A percentile compares a stretch with the other conserved stretches of the same genome.
These are phyloP conservation scores for Penicillium sp. DNA, from an alignment of 2,329 filamentous ascomycete species.

Conservation along the genomic window DNA sequence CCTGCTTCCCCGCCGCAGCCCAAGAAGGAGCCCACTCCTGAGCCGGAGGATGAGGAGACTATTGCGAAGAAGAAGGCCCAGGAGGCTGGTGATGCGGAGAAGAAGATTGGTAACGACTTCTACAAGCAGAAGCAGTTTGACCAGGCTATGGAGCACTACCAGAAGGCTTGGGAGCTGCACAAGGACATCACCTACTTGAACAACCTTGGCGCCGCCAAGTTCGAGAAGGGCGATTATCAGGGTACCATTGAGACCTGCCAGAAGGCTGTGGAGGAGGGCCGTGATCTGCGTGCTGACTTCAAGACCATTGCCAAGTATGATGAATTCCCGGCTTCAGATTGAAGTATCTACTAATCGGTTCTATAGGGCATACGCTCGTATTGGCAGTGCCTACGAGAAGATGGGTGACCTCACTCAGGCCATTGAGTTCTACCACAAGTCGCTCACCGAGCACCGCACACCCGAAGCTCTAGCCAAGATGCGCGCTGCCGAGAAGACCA, in stretches of 20 bases:
- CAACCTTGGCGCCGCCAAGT: constrained; percentile 90
- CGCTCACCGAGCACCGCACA: constrained; percentile 93
- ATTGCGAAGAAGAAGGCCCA: constrained; percentile 85
- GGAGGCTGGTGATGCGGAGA: constrained; percentile 89
- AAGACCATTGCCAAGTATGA: constrained; percentile 89
- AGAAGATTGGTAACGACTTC: constrained; percentile 86
- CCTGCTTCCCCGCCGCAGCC: constrained; percentile 45
- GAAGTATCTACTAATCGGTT: constrained; percentile 10
- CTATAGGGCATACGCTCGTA: constrained; percentile 76
- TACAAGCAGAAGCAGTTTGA: constrained; percentile 99
- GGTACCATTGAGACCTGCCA: constrained; percentile 83
- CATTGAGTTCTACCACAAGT: constrained; percentile 87
- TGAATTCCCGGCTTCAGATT: background rate
- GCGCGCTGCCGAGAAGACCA: constrained; percentile 82
- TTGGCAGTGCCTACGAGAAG: constrained; percentile 92
- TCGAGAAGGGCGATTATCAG: constrained; percentile 93
- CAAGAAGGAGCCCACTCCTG: constrained; percentile 60
- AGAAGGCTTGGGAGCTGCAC: constrained; percentile 87
- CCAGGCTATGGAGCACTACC: constrained; percentile 89
- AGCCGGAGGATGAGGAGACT: constrained; percentile 78
- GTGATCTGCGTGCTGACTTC: constrained; percentile 89
- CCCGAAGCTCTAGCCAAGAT: constrained; percentile 93
- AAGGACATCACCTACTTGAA: constrained; percentile 98
- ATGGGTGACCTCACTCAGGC: constrained; percentile 75
- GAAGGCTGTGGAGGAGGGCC: constrained; percentile 85